A percentile compares a stretch with the other conserved stretches of the same genome.
These are phyloP conservation scores for Tuber magnatum DNA, from an alignment of 495 filamentous ascomycete species.

Conservation along the genomic window DNA sequence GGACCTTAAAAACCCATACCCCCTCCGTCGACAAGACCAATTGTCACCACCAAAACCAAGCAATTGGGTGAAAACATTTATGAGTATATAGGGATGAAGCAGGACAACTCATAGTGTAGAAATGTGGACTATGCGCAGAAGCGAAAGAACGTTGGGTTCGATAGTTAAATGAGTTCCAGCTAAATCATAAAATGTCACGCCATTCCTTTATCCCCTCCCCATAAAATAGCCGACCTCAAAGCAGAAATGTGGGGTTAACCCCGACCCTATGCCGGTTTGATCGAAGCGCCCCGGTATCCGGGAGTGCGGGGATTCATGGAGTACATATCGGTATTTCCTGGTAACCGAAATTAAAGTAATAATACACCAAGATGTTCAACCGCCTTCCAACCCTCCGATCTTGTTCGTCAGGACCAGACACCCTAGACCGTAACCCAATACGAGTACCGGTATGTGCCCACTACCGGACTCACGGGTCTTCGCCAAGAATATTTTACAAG, in stretches of 20 bases:
- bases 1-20: background rate
- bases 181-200: background rate
- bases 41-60: background rate
- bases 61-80: background rate
- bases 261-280: background rate
- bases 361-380: background rate
- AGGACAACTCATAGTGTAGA: background rate
- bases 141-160: background rate
- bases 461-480: background rate
- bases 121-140: background rate
- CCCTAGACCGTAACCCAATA: background rate
- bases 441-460: too few relatives aligned
- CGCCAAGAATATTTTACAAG: conserved; percentile 47
- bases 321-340: background rate
- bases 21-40: background rate
- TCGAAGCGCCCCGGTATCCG: background rate
- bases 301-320: background rate
- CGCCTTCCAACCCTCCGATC: background rate
- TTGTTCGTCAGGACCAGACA: background rate
- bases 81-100: background rate
- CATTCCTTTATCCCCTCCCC: background rate
- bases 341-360: background rate
- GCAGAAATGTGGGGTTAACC: background rate
- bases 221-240: background rate
- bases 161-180: background rate